Base-by-base conservation (phyloP, 1,139 yeast genomes). In the Sugiyamaella castrensis region DNA sequence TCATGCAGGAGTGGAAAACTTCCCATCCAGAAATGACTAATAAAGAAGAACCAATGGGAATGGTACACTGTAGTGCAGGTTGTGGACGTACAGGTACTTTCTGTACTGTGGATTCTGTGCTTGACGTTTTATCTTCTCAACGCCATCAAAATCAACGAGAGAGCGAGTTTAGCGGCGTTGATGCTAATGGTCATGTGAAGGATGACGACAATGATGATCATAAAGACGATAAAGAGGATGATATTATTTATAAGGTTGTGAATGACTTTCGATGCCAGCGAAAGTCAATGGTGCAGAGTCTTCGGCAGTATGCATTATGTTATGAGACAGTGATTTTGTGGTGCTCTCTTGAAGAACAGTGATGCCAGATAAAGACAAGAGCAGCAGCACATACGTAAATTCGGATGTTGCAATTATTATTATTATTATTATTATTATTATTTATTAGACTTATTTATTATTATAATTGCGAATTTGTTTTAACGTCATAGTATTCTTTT, bases 81-180 rank as follows among this genome's bases (percentile, higher is more conserved):
- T 87, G 96, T 67, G 96, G 96, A 2, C 77, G 96, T 57, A 87
- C 96, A 0, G 96, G 96, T 1, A 87, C 91, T 0, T 84, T 87
- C 56, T 83, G 89, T 51, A 76, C 94, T 0, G 74, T 86, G 34
- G 96, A 87, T 66, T 73, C 84, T 12, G 71, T 85, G 26, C 62
- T 83, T 33, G 80, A 77, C 53, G 65, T 79, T 9, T 60, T 77
- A 41, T 51, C 52, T 19, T 62, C 54, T 10, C 57, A 54, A 15
- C 56, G 35, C 33, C 24, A 46, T 43, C 30, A 43, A 10, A 37
- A 37, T 11, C 19, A 31, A 11, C 4, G 13, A n/a, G 13, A 3
- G 6, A 24, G 19, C 10, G 37, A 28, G 12, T 31, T 15, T 13
- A 32, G n/a, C 12, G 35, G 30, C 11, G 8, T 26, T 15, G 29